Percentiles rank a stretch among this genome's conserved stretches.
phyloP scores from a whole-genome alignment of 192 early-diverging fungal genomes.

The Funneliformis geosporum region DNA sequence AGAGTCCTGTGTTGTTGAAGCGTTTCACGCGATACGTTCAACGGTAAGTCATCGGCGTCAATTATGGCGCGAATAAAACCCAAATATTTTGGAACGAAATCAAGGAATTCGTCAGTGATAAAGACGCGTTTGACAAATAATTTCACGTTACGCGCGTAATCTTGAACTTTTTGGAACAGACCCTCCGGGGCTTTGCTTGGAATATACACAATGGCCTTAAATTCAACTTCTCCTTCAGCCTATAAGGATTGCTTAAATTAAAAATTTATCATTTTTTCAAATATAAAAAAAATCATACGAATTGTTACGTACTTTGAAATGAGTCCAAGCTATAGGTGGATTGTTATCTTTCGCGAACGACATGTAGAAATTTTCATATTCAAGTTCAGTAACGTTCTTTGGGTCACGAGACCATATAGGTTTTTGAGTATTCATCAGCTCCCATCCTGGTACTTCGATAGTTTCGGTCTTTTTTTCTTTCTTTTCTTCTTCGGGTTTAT shows the following conservation, averaged over 20 bases:
- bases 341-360: conserved; percentile 68
- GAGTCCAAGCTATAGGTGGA: conserved; percentile 79
- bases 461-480: conserved; percentile 56
- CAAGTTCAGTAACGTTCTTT: conserved; percentile 71
- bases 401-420: conserved; percentile 92
- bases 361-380: conserved; percentile 91
- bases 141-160: conserved; percentile 67
- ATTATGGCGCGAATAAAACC: conserved; percentile 93
- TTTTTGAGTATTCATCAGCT: conserved; percentile 87
- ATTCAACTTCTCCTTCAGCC: conserved; percentile 92
- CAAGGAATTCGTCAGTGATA: conserved; percentile 88
- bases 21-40: conserved; percentile 97
- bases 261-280: not conserved
- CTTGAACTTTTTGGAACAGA: conserved; percentile 56
- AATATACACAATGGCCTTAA: conserved; percentile 84
- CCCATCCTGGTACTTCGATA: conserved; percentile 64
- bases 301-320: conserved; percentile 66
- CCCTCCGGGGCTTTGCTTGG: conserved; percentile 64
- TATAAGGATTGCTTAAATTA: not conserved
- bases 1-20: conserved; percentile 86
- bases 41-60: conserved; percentile 95
- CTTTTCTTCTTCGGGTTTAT: conserved; percentile 55
- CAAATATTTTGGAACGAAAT: conserved; percentile 89
- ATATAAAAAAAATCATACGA: not conserved
- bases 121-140: conserved; percentile 96